These are phyloP conservation scores for Rutstroemia sp. DNA, from an alignment of 2,329 filamentous ascomycete genomes.

Conservation along the genomic window DNA sequence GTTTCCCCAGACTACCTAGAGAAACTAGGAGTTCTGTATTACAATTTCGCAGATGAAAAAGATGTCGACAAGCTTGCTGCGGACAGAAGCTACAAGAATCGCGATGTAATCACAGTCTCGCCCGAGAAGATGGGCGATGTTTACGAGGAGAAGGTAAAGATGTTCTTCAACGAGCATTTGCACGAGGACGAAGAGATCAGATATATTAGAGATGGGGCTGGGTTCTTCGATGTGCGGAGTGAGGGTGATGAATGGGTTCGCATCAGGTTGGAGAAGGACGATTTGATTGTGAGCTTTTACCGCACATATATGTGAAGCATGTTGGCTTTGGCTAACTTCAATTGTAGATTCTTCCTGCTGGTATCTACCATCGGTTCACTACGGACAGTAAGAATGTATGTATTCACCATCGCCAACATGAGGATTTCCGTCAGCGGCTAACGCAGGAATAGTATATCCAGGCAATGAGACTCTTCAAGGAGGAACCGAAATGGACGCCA, in stretches of 20 bases:
- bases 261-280: conserved; percentile 74
- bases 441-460: conserved; percentile 66
- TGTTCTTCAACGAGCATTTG: conserved; percentile 90
- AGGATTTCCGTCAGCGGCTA: not conserved
- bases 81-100: conserved; percentile 82
- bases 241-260: conserved; percentile 83
- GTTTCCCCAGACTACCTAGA: conserved; percentile 60
- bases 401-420: conserved; percentile 19
- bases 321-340: conserved; percentile 11
- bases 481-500: conserved; percentile 97
- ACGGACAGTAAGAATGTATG: conserved; percentile 85
- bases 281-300: conserved; percentile 54
- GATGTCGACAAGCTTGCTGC: conserved; percentile 68
- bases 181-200: conserved; percentile 99
- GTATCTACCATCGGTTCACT: conserved; percentile 97
- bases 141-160: conserved; percentile 91
- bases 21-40: conserved; percentile 75
- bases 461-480: conserved; percentile 94
- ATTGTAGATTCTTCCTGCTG: conserved; percentile 67
- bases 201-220: conserved; percentile 81
- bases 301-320: not conserved
- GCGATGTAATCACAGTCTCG: conserved; percentile 86
- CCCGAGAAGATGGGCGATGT: conserved; percentile 75
- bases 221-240: conserved; percentile 88
- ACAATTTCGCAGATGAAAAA: conserved; percentile 54